phyloP scores from a whole-genome alignment of 2,329 filamentous ascomycete species.

The Exophiala dermatitidis region DNA sequence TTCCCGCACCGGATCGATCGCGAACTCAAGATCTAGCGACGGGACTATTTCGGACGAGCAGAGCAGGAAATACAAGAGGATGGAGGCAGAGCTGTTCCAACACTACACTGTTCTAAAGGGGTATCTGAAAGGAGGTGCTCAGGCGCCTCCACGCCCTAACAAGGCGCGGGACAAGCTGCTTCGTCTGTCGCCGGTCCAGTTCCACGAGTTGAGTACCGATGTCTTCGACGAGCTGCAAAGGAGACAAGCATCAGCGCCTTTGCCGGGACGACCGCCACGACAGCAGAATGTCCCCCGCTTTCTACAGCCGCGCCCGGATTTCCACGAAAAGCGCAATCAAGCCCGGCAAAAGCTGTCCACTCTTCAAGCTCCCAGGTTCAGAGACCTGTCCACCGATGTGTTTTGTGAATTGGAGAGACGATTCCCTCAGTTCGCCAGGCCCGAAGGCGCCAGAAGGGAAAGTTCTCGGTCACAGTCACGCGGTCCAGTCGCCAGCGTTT shows the following conservation, averaged over 20 bases:
- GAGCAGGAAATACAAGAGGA: slow-evolving; percentile 50
- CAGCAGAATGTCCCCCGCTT: slow-evolving; percentile 55
- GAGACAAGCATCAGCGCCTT: slow-evolving; percentile 59
- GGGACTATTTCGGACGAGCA: slow-evolving; percentile 63
- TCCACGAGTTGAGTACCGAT: slow-evolving; percentile 95
- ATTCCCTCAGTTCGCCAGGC: slow-evolving; percentile 70
- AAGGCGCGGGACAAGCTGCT: slow-evolving; percentile 91
- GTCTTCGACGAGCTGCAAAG: slow-evolving; percentile 92
- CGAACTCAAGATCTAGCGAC: slow-evolving; percentile 64
- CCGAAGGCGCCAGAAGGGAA: slow-evolving; percentile 60
- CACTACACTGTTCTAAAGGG: slow-evolving; percentile 75
- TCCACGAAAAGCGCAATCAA: slow-evolving; percentile 96
- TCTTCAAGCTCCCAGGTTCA: slow-evolving; percentile 75
- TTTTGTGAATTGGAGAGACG: slow-evolving; percentile 89
- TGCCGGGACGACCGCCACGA: slow-evolving; percentile 34
- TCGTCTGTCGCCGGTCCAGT: slow-evolving; percentile 82
- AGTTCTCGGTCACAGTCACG: slow-evolving; percentile 60
- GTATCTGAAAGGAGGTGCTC: slow-evolving; percentile 52
- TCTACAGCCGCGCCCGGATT: slow-evolving; percentile 75
- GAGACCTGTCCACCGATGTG: slow-evolving; percentile 89
- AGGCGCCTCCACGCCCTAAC: slow-evolving; percentile 50
- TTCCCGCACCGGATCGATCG: slow-evolving; percentile 83
- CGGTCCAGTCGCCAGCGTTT: slow-evolving; percentile 52
- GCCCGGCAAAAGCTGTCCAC: slow-evolving; percentile 93
- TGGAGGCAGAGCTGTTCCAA: slow-evolving; percentile 66